A percentile compares a stretch with the other conserved stretches of the same genome.
phyloP scores from a whole-genome alignment of 1,139 yeast species.

The Suhomyces panamericanus region DNA sequence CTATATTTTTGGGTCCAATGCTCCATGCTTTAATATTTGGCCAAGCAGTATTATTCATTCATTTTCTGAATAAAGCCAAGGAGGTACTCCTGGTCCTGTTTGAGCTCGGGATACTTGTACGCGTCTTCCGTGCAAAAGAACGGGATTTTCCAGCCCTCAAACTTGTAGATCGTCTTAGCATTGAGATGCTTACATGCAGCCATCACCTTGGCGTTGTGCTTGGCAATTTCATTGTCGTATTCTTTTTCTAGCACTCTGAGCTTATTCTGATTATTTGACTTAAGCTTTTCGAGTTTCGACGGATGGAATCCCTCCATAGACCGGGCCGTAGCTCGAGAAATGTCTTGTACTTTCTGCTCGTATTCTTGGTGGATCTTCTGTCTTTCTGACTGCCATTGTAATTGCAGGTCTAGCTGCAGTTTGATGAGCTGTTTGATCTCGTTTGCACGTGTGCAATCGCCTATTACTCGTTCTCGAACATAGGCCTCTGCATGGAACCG shows the following conservation, averaged over 20 bases:
- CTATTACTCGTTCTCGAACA: constrained; percentile 12
- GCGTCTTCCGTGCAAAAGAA: constrained; percentile 23
- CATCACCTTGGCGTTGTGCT: constrained; percentile 19
- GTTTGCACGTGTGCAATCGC: constrained; percentile 1
- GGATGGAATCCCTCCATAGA: constrained; percentile 20
- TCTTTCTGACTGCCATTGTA: constrained; percentile 18
- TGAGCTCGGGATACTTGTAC: constrained; percentile 27
- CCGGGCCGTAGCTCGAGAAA: constrained; percentile 7
- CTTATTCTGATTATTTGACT: constrained; percentile 8
- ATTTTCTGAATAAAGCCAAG: constrained; percentile 16
- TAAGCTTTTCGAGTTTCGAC: constrained; percentile 14
- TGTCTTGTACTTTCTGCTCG: constrained; percentile 8
- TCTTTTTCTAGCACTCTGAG: constrained; percentile 10
- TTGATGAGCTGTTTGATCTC: constrained; percentile 12
- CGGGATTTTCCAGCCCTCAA: constrained; percentile 26
- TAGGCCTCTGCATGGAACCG: constrained; percentile 24
- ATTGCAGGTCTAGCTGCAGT: constrained; percentile 21
- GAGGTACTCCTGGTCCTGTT: constrained; percentile 26
- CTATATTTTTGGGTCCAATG: no score
- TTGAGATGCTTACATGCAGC: constrained; percentile 20
- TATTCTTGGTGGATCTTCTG: constrained; percentile 15
- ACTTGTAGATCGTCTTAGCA: constrained; percentile 17
- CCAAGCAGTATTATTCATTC: no score
- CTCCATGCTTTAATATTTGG: no score
- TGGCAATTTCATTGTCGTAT: constrained; percentile 14